Conservation (phyloP, 352 stramenopile species). For the Globisporangium camurandrum region DNA sequence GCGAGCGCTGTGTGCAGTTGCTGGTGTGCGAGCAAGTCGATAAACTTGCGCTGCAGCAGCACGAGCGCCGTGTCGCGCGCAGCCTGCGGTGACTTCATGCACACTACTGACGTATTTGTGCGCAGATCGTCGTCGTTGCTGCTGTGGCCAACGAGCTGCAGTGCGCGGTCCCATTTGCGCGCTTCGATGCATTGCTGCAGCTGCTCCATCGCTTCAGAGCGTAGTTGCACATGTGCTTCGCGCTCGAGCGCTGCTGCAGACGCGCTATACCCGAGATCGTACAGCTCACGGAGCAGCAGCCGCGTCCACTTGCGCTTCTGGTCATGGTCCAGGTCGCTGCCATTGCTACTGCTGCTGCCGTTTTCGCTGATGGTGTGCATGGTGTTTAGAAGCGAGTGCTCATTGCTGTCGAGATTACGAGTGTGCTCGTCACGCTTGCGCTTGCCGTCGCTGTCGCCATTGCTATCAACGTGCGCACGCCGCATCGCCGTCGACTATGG, state of each 20-base stretch:
- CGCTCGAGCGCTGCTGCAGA: constrained; percentile 40
- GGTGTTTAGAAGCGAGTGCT: neutral
- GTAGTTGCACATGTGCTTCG: constrained; percentile 48
- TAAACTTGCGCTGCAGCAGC: constrained; percentile 62
- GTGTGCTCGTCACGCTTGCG: constrained; percentile 16
- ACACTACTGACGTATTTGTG: constrained; percentile 7
- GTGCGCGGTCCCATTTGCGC: constrained; percentile 46
- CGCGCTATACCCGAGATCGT: constrained; percentile 49
- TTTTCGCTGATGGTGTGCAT: neutral
- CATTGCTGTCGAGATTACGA: neutral
- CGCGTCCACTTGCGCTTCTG: constrained; percentile 55
- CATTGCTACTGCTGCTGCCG: neutral
- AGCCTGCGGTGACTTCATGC: constrained; percentile 41
- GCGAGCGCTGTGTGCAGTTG: constrained; percentile 31
- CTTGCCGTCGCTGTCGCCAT: constrained; percentile 12
- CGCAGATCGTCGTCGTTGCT: too few species aligned
- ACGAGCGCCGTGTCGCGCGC: constrained; percentile 34
- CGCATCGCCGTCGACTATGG: too few species aligned
- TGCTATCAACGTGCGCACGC: too few species aligned
- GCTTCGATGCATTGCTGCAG: constrained; percentile 32
- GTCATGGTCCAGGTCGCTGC: neutral
- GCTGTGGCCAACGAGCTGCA: constrained; percentile 23
- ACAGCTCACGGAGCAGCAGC: constrained; percentile 64
- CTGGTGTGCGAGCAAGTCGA: constrained; percentile 33
- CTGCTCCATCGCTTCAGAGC: constrained; percentile 42